These are phyloP conservation scores for Mycena pura DNA, from an alignment of 768 basidiomycete species.

Conservation along the genomic window DNA sequence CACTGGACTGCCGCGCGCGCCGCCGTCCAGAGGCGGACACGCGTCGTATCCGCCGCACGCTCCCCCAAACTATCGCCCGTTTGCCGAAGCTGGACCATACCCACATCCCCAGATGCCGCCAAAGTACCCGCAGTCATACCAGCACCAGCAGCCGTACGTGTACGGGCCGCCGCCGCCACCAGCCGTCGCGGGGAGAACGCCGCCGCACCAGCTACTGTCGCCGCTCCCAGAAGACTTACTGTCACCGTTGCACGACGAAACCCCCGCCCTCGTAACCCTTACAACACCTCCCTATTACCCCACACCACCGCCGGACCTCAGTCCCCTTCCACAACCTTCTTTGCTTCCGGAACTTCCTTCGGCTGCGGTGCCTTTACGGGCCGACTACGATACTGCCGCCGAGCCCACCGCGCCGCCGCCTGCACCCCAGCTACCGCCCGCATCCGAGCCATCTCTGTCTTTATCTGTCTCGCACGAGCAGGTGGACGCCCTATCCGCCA, in stretches of 20 bases:
- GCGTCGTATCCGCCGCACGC: not conserved
- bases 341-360: too few species aligned
- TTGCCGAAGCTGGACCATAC: not conserved
- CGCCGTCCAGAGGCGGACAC: conserved; percentile 1
- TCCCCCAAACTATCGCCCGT: conserved; percentile 7
- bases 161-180: conserved; percentile 1
- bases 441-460: too few species aligned
- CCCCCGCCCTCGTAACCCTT: too few species aligned
- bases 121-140: conserved; percentile 6
- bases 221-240: conserved; percentile 10
- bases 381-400: too few species aligned
- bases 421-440: too few species aligned
- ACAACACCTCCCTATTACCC: too few species aligned
- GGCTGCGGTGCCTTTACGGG: too few species aligned
- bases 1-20: conserved; percentile 4
- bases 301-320: too few species aligned
- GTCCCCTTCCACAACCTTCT: too few species aligned
- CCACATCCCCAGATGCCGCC: conserved; percentile 2
- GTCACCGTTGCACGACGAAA: not conserved
- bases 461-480: too few species aligned
- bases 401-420: too few species aligned
- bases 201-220: not conserved
- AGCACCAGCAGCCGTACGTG: not conserved
- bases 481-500: too few species aligned
- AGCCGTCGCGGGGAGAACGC: not conserved